Percentiles rank a stretch among this genome's conserved stretches.
phyloP scores from a whole-genome alignment of 2,329 filamentous ascomycete genomes.

The Colletotrichum eleusines region DNA sequence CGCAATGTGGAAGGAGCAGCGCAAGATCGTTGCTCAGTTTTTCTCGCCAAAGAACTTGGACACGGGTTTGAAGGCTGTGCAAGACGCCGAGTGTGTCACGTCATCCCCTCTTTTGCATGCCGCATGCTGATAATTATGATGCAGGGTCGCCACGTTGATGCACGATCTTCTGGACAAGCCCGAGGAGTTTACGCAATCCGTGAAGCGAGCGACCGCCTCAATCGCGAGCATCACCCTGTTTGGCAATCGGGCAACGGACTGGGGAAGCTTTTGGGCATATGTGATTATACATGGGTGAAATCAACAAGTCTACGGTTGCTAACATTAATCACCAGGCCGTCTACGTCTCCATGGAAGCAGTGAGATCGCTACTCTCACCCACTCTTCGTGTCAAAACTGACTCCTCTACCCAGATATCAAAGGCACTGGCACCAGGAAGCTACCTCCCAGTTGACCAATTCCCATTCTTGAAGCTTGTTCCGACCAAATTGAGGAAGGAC shows the following conservation, averaged over 20 bases:
- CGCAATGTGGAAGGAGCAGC: constrained; percentile 57
- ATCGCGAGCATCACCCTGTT: constrained; percentile 18
- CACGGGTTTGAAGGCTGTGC: constrained; percentile 55
- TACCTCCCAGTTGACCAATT: constrained; percentile 63
- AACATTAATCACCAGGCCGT: constrained; percentile 4
- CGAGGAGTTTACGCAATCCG: background rate
- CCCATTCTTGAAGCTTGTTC: constrained; percentile 57
- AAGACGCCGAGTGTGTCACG: constrained; percentile 58
- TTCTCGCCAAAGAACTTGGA: constrained; percentile 60
- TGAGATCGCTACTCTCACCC: background rate
- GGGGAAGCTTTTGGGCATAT: constrained; percentile 29
- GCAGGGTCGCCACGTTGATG: constrained; percentile 14
- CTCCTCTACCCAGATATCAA: constrained; percentile 42
- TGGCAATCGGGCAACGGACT: constrained; percentile 12
- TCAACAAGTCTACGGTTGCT: background rate
- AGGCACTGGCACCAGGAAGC: constrained; percentile 59
- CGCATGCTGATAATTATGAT: constrained; percentile 14
- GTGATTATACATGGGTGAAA: background rate
- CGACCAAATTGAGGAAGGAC: constrained; percentile 57
- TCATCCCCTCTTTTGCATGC: fast-evolving
- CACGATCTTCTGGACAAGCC: constrained; percentile 26
- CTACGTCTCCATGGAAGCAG: constrained; percentile 14
- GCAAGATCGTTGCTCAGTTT: constrained; percentile 59
- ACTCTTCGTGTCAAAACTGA: background rate
- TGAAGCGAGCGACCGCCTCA: constrained; percentile 31